A percentile compares a stretch with the other conserved stretches of the same genome.
phyloP scores from a whole-genome alignment of 2,329 filamentous ascomycete species.

The Tolypocladium tundrense region DNA sequence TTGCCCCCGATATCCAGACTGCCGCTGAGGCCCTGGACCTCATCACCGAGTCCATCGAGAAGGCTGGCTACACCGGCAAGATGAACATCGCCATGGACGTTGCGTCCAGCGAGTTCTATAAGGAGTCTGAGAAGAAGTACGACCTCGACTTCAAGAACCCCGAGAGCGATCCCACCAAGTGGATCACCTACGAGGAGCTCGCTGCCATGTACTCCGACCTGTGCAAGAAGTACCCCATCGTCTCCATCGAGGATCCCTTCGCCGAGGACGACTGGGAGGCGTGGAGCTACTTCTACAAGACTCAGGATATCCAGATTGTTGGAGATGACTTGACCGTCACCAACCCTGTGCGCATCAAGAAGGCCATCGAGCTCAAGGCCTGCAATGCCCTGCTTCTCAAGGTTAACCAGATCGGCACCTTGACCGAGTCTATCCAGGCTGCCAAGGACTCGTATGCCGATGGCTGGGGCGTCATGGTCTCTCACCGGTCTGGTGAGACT shows the following conservation, averaged over 20 bases:
- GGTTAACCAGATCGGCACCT: conserved; percentile 99
- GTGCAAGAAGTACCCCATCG: conserved; percentile 92
- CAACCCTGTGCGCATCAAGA: conserved; percentile 98
- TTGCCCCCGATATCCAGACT: conserved; percentile 96
- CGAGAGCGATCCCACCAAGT: conserved; percentile 89
- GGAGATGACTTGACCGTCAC: conserved; percentile 98
- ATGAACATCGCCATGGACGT: conserved; percentile 99
- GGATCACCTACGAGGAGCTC: conserved; percentile 97
- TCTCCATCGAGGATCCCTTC: conserved; percentile 98
- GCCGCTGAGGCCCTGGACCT: conserved; percentile 93
- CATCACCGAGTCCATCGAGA: conserved; percentile 87
- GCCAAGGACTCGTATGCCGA: conserved; percentile 97
- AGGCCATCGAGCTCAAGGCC: conserved; percentile 97
- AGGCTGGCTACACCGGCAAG: conserved; percentile 90
- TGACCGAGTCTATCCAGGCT: conserved; percentile 97
- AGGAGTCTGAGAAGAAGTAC: conserved; percentile 95
- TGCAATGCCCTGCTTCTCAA: conserved; percentile 97
- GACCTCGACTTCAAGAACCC: conserved; percentile 99
- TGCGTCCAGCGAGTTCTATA: conserved; percentile 99
- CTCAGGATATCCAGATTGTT: conserved; percentile 95
- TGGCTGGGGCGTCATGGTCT: conserved; percentile 98
- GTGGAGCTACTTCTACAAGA: conserved; percentile 99
- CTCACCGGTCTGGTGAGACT: conserved; percentile 97
- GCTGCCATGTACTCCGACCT: conserved; percentile 84
- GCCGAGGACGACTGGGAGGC: conserved; percentile 99